Conservation (phyloP, 1,284 basidiomycete species). For the Erythrobasidium hasegawianum region DNA sequence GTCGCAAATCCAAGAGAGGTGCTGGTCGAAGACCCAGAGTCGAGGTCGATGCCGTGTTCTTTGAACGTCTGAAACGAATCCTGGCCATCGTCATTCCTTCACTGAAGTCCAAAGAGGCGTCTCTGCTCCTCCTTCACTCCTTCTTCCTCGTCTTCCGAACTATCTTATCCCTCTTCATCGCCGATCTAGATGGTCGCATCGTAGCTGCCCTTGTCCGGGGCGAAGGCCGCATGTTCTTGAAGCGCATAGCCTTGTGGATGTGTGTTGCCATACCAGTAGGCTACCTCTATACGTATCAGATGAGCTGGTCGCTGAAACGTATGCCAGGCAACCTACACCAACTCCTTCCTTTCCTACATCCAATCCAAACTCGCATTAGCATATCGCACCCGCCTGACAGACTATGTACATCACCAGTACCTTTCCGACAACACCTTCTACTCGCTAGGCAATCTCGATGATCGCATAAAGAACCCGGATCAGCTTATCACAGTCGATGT, state of each 20-base stretch:
- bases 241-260: slow-evolving; percentile 84
- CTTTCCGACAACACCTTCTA: slow-evolving; percentile 79
- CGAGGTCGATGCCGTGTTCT: slow-evolving; percentile 85
- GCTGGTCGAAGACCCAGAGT: slow-evolving; percentile 43
- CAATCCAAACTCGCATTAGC: slow-evolving; percentile 91
- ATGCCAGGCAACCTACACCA: slow-evolving; percentile 73
- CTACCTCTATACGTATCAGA: background rate
- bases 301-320: slow-evolving; percentile 39
- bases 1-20: background rate
- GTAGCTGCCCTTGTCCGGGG: slow-evolving; percentile 92
- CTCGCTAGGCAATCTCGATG: slow-evolving; percentile 67
- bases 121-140: slow-evolving; percentile 81
- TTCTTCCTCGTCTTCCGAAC: slow-evolving; percentile 82
- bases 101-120: slow-evolving; percentile 76
- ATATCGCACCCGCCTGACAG: slow-evolving; percentile 82
- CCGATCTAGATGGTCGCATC: slow-evolving; percentile 87
- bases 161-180: slow-evolving; percentile 90
- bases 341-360: slow-evolving; percentile 90
- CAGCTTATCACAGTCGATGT: slow-evolving; percentile 98
- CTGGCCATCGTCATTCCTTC: slow-evolving; percentile 85
- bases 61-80: slow-evolving; percentile 70
- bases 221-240: slow-evolving; percentile 71
- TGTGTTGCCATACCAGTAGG: slow-evolving; percentile 74
- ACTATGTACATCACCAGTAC: slow-evolving; percentile 77
- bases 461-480: slow-evolving; percentile 93